phyloP scores from a whole-genome alignment of 441 rosid genomes.

The Aleurites moluccanus region DNA sequence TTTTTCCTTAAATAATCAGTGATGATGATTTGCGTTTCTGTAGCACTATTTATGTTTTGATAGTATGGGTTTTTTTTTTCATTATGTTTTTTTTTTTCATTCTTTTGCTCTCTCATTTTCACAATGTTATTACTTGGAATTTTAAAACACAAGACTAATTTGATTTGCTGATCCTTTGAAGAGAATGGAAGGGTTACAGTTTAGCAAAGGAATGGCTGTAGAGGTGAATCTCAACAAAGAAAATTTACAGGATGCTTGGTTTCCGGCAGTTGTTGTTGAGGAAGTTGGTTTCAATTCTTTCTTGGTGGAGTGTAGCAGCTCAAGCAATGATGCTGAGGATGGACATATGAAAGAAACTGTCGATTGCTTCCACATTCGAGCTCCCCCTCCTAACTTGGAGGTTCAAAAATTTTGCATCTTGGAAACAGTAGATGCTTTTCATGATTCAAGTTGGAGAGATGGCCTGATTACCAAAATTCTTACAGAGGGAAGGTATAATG shows the following conservation, averaged over 20 bases:
- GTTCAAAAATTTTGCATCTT: slow-evolving; percentile 37
- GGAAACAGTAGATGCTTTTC: slow-evolving; percentile 44
- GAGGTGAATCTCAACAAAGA: slow-evolving; percentile 39
- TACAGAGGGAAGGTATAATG: slow-evolving; percentile 31
- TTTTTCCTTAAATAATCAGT: too few relatives aligned
- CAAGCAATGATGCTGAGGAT: slow-evolving; percentile 25
- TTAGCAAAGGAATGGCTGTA: slow-evolving; percentile 46
- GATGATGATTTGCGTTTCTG: neutral
- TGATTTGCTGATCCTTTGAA: slow-evolving; percentile 24
- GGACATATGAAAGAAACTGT: slow-evolving; percentile 23
- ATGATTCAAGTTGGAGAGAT: slow-evolving; percentile 40
- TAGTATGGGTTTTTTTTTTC: too few relatives aligned
- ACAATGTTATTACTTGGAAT: neutral
- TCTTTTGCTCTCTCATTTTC: neutral
- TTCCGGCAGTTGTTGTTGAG: slow-evolving; percentile 45
- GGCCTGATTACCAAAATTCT: slow-evolving; percentile 40
- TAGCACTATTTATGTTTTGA: neutral
- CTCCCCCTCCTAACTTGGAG: slow-evolving; percentile 38
- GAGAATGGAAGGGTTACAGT: slow-evolving; percentile 41
- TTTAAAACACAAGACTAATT: neutral
- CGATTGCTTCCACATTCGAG: slow-evolving; percentile 41
- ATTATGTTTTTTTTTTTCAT: too few relatives aligned
- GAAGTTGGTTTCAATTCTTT: slow-evolving; percentile 39
- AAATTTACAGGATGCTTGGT: slow-evolving; percentile 36
- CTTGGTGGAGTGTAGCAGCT: slow-evolving; percentile 35